Percentiles rank a stretch among this genome's conserved stretches.
These are phyloP conservation scores for Trichosporon sp. DNA, from an alignment of 1,284 basidiomycete genomes.

Conservation along the genomic window DNA sequence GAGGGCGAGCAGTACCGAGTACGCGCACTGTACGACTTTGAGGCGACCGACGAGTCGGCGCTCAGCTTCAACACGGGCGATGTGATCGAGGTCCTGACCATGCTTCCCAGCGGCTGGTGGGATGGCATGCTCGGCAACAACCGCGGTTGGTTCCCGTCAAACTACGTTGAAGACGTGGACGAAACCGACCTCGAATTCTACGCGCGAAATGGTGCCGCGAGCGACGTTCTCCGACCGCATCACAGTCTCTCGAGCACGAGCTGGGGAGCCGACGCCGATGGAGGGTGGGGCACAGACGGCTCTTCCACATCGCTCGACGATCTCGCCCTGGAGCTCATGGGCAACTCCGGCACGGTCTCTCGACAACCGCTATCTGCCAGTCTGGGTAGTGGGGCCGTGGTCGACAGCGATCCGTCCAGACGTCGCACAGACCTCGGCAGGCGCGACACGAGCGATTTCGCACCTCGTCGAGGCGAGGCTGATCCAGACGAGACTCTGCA, in stretches of 20 bases:
- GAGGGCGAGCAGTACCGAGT: constrained; percentile 52
- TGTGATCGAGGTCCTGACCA: constrained; percentile 88
- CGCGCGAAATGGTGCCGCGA: constrained; percentile 12
- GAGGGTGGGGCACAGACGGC: constrained; percentile 19
- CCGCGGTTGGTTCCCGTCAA: constrained; percentile 96
- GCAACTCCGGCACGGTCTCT: not conserved
- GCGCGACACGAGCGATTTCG: not conserved
- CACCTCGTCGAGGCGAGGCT: constrained; percentile 1
- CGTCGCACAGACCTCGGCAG: constrained; percentile 8
- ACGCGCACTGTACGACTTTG: constrained; percentile 86
- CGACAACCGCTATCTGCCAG: not conserved
- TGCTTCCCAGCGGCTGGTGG: constrained; percentile 96
- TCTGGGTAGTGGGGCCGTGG: not conserved
- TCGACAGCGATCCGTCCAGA: constrained; percentile 2
- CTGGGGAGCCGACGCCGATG: constrained; percentile 19
- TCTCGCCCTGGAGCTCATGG: constrained; percentile 38
- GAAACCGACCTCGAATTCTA: constrained; percentile 64
- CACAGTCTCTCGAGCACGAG: constrained; percentile 15
- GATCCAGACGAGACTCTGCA: constrained; percentile 18
- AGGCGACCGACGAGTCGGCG: constrained; percentile 77
- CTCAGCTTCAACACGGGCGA: constrained; percentile 81
- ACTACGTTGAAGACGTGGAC: constrained; percentile 77
- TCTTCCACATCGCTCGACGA: constrained; percentile 27
- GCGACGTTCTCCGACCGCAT: constrained; percentile 28
- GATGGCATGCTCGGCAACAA: constrained; percentile 84